Evolutionary conservation across 257 asterid genomes (phyloP).

Genomic region (Lycium barbarum): DNA sequence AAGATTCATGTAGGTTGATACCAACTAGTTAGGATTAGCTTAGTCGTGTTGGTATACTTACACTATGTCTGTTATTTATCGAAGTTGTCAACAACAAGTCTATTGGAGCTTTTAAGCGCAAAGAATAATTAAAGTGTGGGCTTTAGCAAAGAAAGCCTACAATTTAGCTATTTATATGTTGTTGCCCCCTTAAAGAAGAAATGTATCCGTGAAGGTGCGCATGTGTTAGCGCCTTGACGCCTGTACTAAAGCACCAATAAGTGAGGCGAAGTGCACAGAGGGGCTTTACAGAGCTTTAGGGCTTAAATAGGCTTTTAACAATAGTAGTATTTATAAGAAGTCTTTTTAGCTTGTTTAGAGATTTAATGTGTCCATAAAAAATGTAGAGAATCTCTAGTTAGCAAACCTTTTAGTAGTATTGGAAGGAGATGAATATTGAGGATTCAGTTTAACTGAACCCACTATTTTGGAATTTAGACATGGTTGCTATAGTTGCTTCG

Average conservation of each 20-base stretch:
- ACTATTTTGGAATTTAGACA: slow-evolving; percentile 9
- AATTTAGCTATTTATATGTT: neutral
- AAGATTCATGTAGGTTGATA: slow-evolving; percentile 12
- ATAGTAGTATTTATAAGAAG: neutral
- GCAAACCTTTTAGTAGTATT: slow-evolving; percentile 1
- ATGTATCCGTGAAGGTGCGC: neutral
- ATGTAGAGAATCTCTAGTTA: neutral
- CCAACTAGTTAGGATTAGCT: slow-evolving; percentile 19
- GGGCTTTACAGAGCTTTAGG: neutral
- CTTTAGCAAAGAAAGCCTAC: neutral
- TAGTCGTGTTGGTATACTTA: neutral
- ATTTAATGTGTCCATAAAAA: slow-evolving; percentile 3
- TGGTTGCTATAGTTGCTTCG: neutral
- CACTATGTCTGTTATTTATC: neutral
- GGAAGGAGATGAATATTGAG: slow-evolving; percentile 16
- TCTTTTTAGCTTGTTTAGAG: neutral
- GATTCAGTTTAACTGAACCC: neutral
- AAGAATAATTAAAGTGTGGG: neutral
- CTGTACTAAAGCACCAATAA: neutral
- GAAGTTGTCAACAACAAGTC: no score
- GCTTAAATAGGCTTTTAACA: neutral
- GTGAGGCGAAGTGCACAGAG: neutral
- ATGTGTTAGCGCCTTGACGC: neutral
- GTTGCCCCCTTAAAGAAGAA: neutral
- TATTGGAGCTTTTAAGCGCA: neutral